Conservation (phyloP, 257 asterid species). For the Solanum corneliomulleri region DNA sequence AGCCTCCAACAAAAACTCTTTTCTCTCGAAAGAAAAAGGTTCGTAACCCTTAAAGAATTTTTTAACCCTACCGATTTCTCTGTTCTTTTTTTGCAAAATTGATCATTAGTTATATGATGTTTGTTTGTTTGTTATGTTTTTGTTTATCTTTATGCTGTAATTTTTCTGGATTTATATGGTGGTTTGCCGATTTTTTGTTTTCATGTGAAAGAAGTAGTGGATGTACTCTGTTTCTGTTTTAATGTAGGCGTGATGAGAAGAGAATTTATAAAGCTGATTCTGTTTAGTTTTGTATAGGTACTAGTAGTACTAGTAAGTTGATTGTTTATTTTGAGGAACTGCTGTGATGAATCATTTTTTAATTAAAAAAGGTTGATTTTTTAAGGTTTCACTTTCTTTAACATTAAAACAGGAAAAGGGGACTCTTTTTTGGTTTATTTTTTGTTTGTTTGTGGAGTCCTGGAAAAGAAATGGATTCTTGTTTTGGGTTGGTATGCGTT, state of each 20-base stretch:
- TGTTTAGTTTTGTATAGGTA: background rate
- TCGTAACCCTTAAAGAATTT: background rate
- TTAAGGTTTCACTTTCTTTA: background rate
- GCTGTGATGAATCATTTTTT: background rate
- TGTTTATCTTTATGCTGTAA: background rate
- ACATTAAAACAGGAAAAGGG: background rate
- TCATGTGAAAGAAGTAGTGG: background rate
- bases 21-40: conserved; percentile 3
- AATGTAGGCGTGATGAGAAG: background rate
- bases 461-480: background rate
- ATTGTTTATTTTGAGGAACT: background rate
- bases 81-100: background rate
- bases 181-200: background rate
- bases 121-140: background rate
- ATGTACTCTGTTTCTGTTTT: background rate
- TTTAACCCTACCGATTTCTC: background rate
- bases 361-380: background rate
- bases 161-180: background rate
- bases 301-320: background rate
- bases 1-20: background rate
- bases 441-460: background rate
- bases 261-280: background rate
- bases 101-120: background rate
- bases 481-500: background rate
- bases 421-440: background rate